These are phyloP conservation scores for Coemansia sp. DNA, from an alignment of 371 early-diverging fungal species.

Conservation along the genomic window DNA sequence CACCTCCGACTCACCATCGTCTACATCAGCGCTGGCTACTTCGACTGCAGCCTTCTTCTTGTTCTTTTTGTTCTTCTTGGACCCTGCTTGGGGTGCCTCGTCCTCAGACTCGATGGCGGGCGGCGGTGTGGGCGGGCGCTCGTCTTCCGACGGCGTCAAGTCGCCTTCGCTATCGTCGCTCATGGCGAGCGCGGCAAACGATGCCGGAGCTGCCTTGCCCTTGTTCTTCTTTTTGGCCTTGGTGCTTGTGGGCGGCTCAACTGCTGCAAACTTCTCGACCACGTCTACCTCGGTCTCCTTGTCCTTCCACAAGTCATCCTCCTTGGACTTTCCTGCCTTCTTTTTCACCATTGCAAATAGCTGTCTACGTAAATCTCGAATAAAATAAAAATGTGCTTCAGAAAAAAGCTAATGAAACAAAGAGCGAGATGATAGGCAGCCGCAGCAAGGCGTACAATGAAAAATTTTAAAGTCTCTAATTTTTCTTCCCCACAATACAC, in stretches of 20 bases:
- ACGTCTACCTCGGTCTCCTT: slow-evolving; percentile 24
- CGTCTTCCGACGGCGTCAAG: slow-evolving; percentile 8
- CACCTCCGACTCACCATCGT: slow-evolving; percentile 44
- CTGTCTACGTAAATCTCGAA: background rate
- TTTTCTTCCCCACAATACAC: background rate
- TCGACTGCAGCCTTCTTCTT: slow-evolving; percentile 34
- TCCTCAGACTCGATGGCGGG: slow-evolving; percentile 12
- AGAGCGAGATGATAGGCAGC: background rate
- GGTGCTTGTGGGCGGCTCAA: slow-evolving; percentile 48
- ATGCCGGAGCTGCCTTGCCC: slow-evolving; percentile 21
- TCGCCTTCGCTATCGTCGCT: slow-evolving; percentile 14
- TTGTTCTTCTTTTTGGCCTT: slow-evolving; percentile 52
- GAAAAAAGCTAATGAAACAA: background rate
- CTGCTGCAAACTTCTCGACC: slow-evolving; percentile 21
- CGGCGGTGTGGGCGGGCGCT: slow-evolving; percentile 12
- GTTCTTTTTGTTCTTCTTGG: slow-evolving; percentile 46
- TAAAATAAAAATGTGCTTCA: background rate
- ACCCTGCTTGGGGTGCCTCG: slow-evolving; percentile 5
- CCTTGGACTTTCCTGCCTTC: slow-evolving; percentile 35
- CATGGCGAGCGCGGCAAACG: slow-evolving; percentile 31
- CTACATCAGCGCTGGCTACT: slow-evolving; percentile 11
- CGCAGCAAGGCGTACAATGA: background rate
- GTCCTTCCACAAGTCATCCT: slow-evolving; percentile 41
- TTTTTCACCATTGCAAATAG: slow-evolving; percentile 32
- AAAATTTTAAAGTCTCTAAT: background rate